These are phyloP conservation scores for Phytopythium helicoides DNA, from an alignment of 352 stramenopile species.

Conservation along the genomic window DNA sequence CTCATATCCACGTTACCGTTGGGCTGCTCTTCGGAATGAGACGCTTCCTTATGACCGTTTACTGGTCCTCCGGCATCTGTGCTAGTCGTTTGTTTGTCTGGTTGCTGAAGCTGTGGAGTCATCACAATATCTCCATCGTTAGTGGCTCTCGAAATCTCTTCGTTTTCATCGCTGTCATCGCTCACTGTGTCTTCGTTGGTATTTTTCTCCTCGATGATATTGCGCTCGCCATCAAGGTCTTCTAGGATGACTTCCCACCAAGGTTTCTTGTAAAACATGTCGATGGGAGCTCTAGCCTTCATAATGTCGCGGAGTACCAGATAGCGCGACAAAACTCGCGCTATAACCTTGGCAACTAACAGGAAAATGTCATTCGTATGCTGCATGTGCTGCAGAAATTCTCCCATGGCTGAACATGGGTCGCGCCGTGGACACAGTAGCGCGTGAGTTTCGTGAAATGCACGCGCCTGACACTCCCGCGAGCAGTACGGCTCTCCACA, in stretches of 20 bases:
- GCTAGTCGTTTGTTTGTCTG: no score
- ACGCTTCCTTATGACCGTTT: no score
- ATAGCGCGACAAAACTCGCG: conserved; percentile 58
- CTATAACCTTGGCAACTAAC: conserved; percentile 84
- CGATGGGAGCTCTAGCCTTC: conserved; percentile 66
- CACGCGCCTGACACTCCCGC: conserved; percentile 59
- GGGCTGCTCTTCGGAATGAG: no score
- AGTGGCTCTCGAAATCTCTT: neutral
- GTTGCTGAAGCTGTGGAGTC: no score
- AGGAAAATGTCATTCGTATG: conserved; percentile 93
- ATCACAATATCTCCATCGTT: no score
- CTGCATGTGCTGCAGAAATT: conserved; percentile 63
- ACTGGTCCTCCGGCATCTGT: no score
- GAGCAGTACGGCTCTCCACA: conserved; percentile 89
- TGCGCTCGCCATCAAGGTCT: conserved; percentile 47
- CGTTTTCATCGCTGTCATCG: conserved; percentile 25
- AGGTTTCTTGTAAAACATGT: conserved; percentile 90
- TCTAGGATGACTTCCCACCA: conserved; percentile 88
- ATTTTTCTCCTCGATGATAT: conserved; percentile 16
- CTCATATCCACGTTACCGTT: no score
- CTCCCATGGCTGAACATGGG: conserved; percentile 56
- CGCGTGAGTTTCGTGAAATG: conserved; percentile 71
- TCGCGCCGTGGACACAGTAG: conserved; percentile 73
- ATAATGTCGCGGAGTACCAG: conserved; percentile 49
- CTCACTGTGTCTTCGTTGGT: conserved; percentile 16